These are phyloP conservation scores for Lolium multiflorum DNA, from an alignment of 176 grass and related monocot genomes.

Conservation along the genomic window DNA sequence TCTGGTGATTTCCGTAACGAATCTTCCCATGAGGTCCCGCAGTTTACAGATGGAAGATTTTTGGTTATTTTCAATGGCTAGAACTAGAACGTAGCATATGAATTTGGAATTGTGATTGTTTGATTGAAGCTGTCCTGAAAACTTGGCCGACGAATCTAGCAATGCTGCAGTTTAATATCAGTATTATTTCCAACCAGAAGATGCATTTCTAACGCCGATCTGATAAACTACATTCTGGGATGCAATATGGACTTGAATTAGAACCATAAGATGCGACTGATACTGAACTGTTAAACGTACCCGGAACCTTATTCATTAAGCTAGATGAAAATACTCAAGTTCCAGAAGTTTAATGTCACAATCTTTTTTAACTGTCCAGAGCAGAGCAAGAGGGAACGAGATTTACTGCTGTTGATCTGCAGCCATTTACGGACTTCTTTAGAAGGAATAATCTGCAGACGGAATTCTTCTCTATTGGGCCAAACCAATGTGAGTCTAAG, in stretches of 20 bases:
- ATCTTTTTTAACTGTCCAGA: conserved; percentile 44
- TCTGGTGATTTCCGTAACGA: background rate
- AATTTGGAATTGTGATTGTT: background rate
- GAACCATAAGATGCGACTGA: background rate
- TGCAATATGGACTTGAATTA: background rate
- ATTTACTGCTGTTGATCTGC: conserved; percentile 74
- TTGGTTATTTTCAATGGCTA: background rate
- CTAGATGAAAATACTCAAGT: conserved; percentile 8
- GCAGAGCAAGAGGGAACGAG: conserved; percentile 87
- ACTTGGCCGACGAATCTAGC: background rate
- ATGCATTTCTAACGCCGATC: conserved; percentile 7
- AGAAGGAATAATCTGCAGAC: conserved; percentile 76
- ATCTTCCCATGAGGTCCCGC: background rate
- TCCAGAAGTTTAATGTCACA: background rate
- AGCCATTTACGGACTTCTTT: conserved; percentile 74
- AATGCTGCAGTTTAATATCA: background rate
- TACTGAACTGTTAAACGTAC: background rate
- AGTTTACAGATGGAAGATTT: background rate
- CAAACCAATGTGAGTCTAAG: conserved; percentile 71
- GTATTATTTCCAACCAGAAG: background rate
- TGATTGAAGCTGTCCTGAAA: background rate
- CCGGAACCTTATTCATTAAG: background rate
- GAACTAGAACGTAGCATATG: background rate
- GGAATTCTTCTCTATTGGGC: conserved; percentile 78
- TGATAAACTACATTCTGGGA: background rate